phyloP scores from a whole-genome alignment of 306 rosid species.

The Pueraria montana region DNA sequence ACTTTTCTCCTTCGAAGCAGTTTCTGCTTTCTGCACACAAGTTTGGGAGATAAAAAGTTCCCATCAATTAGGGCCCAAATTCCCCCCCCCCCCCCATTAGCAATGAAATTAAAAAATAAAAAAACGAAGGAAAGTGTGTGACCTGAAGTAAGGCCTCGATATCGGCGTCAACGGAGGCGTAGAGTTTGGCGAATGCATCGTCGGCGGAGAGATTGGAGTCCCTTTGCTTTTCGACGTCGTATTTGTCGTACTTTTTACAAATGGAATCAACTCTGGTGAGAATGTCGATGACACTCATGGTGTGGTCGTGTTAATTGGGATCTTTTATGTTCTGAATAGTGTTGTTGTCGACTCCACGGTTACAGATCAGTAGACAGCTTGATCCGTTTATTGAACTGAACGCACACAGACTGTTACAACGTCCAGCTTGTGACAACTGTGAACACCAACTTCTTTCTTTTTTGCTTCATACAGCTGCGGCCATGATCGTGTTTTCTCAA shows the following conservation, averaged over 20 bases:
- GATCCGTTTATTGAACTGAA: neutral
- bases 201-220: constrained; percentile 87
- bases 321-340: neutral
- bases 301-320: neutral
- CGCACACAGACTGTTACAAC: neutral
- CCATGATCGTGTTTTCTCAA: too few relatives aligned
- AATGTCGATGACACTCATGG: constrained; percentile 93
- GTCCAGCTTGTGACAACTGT: constrained; percentile 15
- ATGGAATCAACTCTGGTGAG: constrained; percentile 95
- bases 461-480: too few relatives aligned
- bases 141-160: constrained; percentile 82
- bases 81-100: neutral
- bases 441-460: neutral
- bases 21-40: constrained; percentile 83
- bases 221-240: constrained; percentile 82
- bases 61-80: constrained; percentile 30
- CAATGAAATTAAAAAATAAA: neutral
- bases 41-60: neutral
- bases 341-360: neutral
- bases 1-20: constrained; percentile 84
- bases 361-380: neutral
- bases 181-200: constrained; percentile 93
- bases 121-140: too few relatives aligned
- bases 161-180: constrained; percentile 77
- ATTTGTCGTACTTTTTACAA: constrained; percentile 90